Conservation (phyloP, 1,139 yeast species). For the Protomyces gravidus region DNA sequence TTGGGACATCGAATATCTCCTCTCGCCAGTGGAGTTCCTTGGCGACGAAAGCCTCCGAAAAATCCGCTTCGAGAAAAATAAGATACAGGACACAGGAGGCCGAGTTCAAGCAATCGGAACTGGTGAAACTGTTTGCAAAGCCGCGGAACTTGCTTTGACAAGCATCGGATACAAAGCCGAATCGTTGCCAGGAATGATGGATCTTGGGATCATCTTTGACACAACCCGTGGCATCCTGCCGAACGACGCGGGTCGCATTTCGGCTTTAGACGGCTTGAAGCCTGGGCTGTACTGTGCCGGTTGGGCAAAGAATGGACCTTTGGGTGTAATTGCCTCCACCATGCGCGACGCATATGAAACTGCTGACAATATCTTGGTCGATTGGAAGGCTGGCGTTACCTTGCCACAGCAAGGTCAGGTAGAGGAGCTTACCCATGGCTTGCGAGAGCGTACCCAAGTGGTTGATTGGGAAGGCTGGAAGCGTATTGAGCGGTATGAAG, state of each 20-base stretch:
- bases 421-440: conserved; percentile 26
- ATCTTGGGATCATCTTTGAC: conserved; percentile 54
- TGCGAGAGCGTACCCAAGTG: conserved; percentile 17
- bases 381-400: conserved; percentile 41
- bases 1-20: conserved; percentile 69
- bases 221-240: conserved; percentile 41
- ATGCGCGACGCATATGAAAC: conserved; percentile 80
- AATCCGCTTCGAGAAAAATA: conserved; percentile 3
- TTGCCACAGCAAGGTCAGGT: conserved; percentile 31
- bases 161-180: conserved; percentile 81
- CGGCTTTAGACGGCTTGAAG: conserved; percentile 38
- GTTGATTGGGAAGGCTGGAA: conserved; percentile 71
- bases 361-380: conserved; percentile 61
- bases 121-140: conserved; percentile 43
- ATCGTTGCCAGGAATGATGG: conserved; percentile 55
- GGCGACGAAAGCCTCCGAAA: conserved; percentile 33
- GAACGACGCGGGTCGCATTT: conserved; percentile 59
- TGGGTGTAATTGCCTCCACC: conserved; percentile 87
- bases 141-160: conserved; percentile 67
- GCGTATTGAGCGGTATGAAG: conserved; percentile 54
- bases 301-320: conserved; percentile 86
- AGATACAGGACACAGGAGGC: conserved; percentile 36
- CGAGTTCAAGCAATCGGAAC: conserved; percentile 47
- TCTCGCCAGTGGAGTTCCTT: conserved; percentile 59
- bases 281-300: conserved; percentile 77